phyloP scores from a whole-genome alignment of 768 basidiomycete species.

The Pluteus cervinus region DNA sequence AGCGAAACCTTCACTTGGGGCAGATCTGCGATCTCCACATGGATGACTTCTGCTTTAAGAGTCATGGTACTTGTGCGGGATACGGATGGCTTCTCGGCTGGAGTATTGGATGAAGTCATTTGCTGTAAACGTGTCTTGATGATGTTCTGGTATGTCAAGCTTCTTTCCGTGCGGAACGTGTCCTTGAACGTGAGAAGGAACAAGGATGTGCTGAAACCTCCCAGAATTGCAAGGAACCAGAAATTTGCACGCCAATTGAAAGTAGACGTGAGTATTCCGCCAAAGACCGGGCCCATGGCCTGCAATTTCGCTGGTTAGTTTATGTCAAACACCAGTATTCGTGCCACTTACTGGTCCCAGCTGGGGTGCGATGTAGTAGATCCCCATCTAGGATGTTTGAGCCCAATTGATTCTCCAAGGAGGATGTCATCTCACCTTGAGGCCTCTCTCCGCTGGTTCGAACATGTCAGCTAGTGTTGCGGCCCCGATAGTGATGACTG shows the following conservation, averaged over 20 bases:
- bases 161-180: conserved; percentile 80
- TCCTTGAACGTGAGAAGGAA: conserved; percentile 73
- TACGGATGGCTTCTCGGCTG: not conserved
- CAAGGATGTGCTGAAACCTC: conserved; percentile 44
- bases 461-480: conserved; percentile 77
- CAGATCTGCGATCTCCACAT: no score
- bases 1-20: conserved; percentile 46
- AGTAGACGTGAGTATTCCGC: conserved; percentile 58
- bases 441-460: conserved; percentile 68
- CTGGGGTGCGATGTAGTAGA: conserved; percentile 76
- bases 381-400: conserved; percentile 46
- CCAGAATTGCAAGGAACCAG: conserved; percentile 72
- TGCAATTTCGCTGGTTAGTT: no score
- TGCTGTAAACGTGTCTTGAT: conserved; percentile 36
- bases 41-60: no score
- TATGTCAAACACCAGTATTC: not conserved
- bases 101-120: not conserved
- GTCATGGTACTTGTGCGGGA: no score
- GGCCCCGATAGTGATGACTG: conserved; percentile 66
- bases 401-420: not conserved
- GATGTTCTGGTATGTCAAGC: conserved; percentile 69
- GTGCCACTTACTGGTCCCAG: conserved; percentile 49
- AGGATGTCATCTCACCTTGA: conserved; percentile 42
- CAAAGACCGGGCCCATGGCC: conserved; percentile 63
- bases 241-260: conserved; percentile 79